These are phyloP conservation scores for Nephromyces sp. DNA, from an alignment of 169 alveolate genomes.

Conservation along the genomic window DNA sequence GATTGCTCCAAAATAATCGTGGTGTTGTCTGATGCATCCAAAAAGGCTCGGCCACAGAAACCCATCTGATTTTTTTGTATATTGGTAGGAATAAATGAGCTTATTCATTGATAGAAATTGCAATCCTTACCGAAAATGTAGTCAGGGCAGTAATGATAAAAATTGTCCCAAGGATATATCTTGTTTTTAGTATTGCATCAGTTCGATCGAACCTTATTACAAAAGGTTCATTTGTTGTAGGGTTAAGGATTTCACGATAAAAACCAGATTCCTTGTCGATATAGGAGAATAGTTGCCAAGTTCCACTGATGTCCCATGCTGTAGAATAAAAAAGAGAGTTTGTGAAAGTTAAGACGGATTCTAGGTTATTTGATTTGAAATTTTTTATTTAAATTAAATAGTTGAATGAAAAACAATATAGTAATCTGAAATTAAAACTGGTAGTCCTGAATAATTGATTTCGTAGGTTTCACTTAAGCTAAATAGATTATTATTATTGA, in stretches of 20 bases:
- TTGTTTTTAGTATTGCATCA: conserved; percentile 42
- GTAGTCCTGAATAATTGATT: too few species aligned
- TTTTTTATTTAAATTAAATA: background rate
- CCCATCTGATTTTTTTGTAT: conserved; percentile 25
- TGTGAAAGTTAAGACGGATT: background rate
- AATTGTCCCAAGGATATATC: conserved; percentile 41
- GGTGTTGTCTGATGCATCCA: conserved; percentile 44
- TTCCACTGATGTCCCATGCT: conserved; percentile 54
- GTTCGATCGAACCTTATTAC: conserved; percentile 40
- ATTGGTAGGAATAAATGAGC: too few species aligned
- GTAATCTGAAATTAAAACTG: too few species aligned
- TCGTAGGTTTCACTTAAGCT: too few species aligned
- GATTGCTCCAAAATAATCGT: conserved; percentile 43
- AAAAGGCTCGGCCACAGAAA: conserved; percentile 27
- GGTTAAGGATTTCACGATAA: conserved; percentile 21
- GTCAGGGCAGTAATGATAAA: conserved; percentile 41
- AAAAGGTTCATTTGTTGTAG: conserved; percentile 43
- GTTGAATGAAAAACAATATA: too few species aligned
- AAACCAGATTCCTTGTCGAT: background rate
- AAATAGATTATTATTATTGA: too few species aligned
- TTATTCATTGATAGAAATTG: too few species aligned
- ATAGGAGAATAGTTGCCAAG: conserved; percentile 42
- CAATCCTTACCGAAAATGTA: conserved; percentile 14
- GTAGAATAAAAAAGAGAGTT: background rate
- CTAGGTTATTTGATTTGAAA: background rate